These are phyloP conservation scores for Camellia granthamiana DNA, from an alignment of 148 eudicot genomes.

Conservation along the genomic window DNA sequence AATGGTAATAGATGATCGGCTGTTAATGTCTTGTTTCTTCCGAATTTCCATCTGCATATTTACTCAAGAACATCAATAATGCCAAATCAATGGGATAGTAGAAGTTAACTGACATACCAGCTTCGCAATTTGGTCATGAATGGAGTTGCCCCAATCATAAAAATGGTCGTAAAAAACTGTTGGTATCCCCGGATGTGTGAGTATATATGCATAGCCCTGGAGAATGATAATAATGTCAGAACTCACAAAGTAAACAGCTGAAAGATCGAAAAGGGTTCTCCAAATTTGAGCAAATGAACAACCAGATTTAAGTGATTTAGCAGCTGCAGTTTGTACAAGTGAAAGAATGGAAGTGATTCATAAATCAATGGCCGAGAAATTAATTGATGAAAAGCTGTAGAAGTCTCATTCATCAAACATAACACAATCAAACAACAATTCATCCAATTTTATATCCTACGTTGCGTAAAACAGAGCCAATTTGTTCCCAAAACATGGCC, in stretches of 20 bases:
- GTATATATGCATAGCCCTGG: constrained; percentile 93
- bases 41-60: constrained; percentile 62
- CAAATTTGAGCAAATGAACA: neutral
- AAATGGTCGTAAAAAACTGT: constrained; percentile 90
- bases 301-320: neutral
- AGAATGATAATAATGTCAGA: neutral
- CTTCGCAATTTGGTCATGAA: constrained; percentile 80
- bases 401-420: neutral
- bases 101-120: constrained; percentile 48
- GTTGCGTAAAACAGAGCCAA: neutral
- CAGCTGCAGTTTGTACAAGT: neutral
- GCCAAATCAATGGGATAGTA: neutral
- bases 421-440: neutral
- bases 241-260: neutral
- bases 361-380: neutral
- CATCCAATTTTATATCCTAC: neutral
- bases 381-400: neutral
- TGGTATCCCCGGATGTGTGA: constrained; percentile 92
- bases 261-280: too few relatives aligned
- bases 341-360: neutral
- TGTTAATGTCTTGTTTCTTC: constrained; percentile 55
- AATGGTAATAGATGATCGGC: constrained; percentile 67
- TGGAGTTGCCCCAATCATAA: constrained; percentile 70
- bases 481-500: neutral
- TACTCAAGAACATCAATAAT: neutral